Evolutionary conservation across 306 rosid species (phyloP), one percentile per base, ranked within the genome.

Genomic region (Prunus dulcis): DNA sequence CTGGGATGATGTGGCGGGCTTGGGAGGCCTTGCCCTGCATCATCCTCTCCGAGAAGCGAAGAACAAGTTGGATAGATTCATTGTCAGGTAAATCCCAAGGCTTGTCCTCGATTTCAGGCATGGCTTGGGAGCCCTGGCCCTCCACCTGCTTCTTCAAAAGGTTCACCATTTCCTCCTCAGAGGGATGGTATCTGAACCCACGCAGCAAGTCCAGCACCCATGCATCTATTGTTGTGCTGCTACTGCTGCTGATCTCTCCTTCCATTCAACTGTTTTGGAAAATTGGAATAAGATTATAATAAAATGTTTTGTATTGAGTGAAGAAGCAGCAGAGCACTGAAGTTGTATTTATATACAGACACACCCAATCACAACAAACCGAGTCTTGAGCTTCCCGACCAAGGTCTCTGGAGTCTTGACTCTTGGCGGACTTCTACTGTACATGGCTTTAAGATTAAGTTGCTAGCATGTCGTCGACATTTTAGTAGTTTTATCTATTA

Each of bases 21-120:
- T 53, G 6, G 45, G 41, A 58, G 13, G 77, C 74, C 13, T 47
- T 52, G 12, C 81, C 83, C 0, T 19, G 74, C 52, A 81, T n/a
- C 81, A 88, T 88, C 60, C 47, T 64, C 55, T 66, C 80, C 28
- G 87, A 75, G 72, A 78, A 91, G 57, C 87, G 34, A 14, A 34
- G 47, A 9, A 34, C 34, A 64, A 18, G 25, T 34, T 9, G 19
- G 25, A 38, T 9, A 18, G 49, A 13, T n/a, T 62, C 1, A 62
- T 57, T 52, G 87, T 96, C 74, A 8, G 83, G 89, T 25, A 93
- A 47, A 0, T 93, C 79, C 85, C 78, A 78, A 15, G 98, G 98
- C 22, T 91, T 95, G 3, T 5, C 52, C 14, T 78, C 74, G 86
- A 47, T 47, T 9, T 34, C 81, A 77, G 55, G 82, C 2, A 72